These are phyloP conservation scores for Dicorynia guianensis DNA, from an alignment of 306 rosid genomes.

Conservation along the genomic window DNA sequence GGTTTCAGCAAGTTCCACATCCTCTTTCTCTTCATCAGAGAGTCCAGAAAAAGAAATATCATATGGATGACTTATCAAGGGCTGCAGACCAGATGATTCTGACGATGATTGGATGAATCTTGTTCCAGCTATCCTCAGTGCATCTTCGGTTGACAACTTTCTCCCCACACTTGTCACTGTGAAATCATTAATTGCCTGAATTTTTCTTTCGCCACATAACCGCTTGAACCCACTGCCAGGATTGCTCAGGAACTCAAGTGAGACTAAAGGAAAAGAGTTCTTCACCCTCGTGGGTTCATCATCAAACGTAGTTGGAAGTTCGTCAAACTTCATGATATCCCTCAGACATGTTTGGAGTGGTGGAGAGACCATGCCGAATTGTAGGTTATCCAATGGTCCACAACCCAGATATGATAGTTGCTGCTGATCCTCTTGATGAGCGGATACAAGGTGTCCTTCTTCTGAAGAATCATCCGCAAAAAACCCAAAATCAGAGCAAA, in stretches of 20 bases:
- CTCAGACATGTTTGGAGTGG: slow-evolving; percentile 33
- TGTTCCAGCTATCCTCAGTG: slow-evolving; percentile 66
- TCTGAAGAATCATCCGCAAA: slow-evolving; percentile 32
- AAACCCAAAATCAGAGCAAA: slow-evolving; percentile 39
- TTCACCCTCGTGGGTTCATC: slow-evolving; percentile 34
- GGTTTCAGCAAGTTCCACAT: slow-evolving; percentile 60
- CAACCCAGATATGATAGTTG: slow-evolving; percentile 20
- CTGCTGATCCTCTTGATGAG: slow-evolving; percentile 40
- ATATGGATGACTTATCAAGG: slow-evolving; percentile 53
- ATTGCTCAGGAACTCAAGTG: slow-evolving; percentile 62
- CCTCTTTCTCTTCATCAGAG: slow-evolving; percentile 55
- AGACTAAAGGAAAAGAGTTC: slow-evolving; percentile 42
- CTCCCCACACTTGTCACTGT: background rate
- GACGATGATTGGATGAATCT: slow-evolving; percentile 63
- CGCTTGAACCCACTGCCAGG: slow-evolving; percentile 51
- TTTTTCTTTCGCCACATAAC: slow-evolving; percentile 37
- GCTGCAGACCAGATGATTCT: slow-evolving; percentile 28
- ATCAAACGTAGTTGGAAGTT: slow-evolving; percentile 15
- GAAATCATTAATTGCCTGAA: slow-evolving; percentile 36
- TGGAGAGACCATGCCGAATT: slow-evolving; percentile 24
- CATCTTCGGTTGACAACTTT: slow-evolving; percentile 64
- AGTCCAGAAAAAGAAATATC: slow-evolving; percentile 53
- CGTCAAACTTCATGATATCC: slow-evolving; percentile 31
- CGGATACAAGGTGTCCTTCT: slow-evolving; percentile 30
- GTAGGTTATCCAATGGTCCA: slow-evolving; percentile 29